Evolutionary conservation across 2,329 filamentous ascomycete genomes (phyloP).

Genomic region (Epichloe typhina): DNA sequence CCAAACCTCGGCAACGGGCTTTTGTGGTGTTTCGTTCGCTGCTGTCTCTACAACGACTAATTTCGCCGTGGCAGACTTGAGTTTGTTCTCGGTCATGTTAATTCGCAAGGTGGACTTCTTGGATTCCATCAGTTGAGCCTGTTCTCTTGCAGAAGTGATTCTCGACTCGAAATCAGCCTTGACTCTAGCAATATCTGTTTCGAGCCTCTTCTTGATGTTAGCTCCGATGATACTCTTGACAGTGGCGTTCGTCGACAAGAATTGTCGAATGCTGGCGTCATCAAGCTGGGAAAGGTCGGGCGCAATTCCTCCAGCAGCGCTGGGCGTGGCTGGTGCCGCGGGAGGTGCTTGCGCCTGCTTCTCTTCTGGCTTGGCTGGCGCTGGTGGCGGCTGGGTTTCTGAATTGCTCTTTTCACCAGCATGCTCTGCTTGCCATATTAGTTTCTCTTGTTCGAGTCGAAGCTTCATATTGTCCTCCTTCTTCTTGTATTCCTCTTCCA

Average conservation of each 20-base stretch:
- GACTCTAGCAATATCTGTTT: conserved; percentile 48
- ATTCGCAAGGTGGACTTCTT: conserved; percentile 64
- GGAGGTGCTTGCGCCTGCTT: conserved; percentile 7
- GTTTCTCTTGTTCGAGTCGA: conserved; percentile 48
- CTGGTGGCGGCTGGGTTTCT: conserved; percentile 16
- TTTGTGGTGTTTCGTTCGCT: conserved; percentile 71
- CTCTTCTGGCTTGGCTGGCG: conserved; percentile 26
- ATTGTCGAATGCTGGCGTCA: conserved; percentile 43
- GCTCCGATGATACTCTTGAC: conserved; percentile 44
- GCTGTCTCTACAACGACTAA: conserved; percentile 68
- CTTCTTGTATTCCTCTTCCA: conserved; percentile 39
- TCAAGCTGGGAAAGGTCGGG: conserved; percentile 34
- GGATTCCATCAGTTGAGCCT: conserved; percentile 57
- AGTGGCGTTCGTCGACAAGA: conserved; percentile 42
- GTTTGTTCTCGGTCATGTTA: conserved; percentile 65
- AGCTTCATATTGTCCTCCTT: conserved; percentile 40
- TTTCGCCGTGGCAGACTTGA: conserved; percentile 53
- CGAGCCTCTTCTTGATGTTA: conserved; percentile 59
- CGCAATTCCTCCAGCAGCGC: conserved; percentile 19
- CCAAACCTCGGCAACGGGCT: conserved; percentile 78
- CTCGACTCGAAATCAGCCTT: conserved; percentile 43
- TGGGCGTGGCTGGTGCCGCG: conserved; percentile 19
- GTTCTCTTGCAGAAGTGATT: conserved; percentile 39
- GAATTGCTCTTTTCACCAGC: conserved; percentile 13
- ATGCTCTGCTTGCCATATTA: conserved; percentile 47